Evolutionary conservation across 2,329 filamentous ascomycete genomes (phyloP).

Genomic region (Chaetomium sp.): DNA sequence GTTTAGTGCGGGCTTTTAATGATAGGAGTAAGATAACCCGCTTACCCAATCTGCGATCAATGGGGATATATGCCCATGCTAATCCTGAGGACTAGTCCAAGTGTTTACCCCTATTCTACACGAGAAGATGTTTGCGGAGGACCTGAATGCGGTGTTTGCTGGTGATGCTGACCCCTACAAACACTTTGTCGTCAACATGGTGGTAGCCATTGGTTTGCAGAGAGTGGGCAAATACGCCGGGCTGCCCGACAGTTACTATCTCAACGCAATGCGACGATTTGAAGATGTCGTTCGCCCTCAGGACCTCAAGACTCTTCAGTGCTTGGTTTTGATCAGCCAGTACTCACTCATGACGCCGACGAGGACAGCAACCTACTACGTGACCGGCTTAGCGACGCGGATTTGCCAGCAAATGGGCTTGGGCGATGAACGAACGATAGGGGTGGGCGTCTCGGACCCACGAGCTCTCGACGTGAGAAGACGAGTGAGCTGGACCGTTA

Average conservation of each 20-base stretch:
- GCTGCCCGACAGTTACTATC: constrained; percentile 88
- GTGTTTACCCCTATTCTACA: constrained; percentile 83
- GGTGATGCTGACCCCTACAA: constrained; percentile 72
- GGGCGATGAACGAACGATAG: constrained; percentile 81
- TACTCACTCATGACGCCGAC: constrained; percentile 92
- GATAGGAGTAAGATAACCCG: constrained; percentile 60
- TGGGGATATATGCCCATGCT: not conserved
- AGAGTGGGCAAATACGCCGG: constrained; percentile 91
- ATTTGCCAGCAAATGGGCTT: constrained; percentile 85
- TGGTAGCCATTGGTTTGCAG: constrained; percentile 90
- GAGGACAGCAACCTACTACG: constrained; percentile 85
- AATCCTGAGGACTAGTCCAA: constrained; percentile 55
- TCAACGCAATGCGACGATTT: constrained; percentile 78
- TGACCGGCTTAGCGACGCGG: constrained; percentile 79
- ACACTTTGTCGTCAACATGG: constrained; percentile 84
- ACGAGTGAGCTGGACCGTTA: constrained; percentile 79
- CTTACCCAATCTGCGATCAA: too few species aligned
- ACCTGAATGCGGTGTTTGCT: constrained; percentile 74
- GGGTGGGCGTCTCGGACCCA: constrained; percentile 56
- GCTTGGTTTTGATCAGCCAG: constrained; percentile 76
- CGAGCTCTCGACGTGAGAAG: constrained; percentile 84
- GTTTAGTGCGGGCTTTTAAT: constrained; percentile 77
- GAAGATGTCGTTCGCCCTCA: constrained; percentile 81
- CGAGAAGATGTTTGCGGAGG: constrained; percentile 68
- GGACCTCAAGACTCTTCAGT: constrained; percentile 85